Evolutionary conservation across 108 stramenopile species (phyloP).

Genomic region (Nitzschia palea): DNA sequence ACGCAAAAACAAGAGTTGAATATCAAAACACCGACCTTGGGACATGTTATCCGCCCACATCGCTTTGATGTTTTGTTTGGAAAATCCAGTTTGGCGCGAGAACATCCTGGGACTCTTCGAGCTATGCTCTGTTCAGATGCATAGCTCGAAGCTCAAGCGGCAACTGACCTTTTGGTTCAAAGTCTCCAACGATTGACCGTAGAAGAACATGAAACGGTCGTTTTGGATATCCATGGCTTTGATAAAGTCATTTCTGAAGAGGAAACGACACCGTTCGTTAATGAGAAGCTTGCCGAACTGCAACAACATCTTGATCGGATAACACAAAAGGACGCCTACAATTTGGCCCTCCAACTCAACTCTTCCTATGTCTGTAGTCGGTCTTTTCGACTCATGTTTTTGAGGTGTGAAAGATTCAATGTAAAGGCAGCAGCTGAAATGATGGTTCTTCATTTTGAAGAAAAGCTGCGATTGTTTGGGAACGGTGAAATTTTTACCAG

Average conservation of each 20-base stretch:
- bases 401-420: slow-evolving; percentile 44
- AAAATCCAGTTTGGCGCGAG: neutral
- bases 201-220: slow-evolving; percentile 11
- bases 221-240: slow-evolving; percentile 22
- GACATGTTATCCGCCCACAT: neutral
- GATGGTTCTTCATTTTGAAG: slow-evolving; percentile 33
- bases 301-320: neutral
- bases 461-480: slow-evolving; percentile 40
- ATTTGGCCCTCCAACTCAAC: slow-evolving; percentile 17
- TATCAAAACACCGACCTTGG: no score
- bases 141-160: neutral
- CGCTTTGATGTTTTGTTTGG: slow-evolving; percentile 24
- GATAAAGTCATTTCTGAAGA: neutral
- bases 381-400: slow-evolving; percentile 38
- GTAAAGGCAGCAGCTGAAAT: slow-evolving; percentile 26
- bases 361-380: slow-evolving; percentile 21
- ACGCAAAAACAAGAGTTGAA: no score
- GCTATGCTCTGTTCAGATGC: neutral
- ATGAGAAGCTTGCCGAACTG: neutral
- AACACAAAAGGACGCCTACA: slow-evolving; percentile 15
- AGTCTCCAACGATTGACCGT: slow-evolving; percentile 2
- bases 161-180: neutral
- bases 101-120: slow-evolving; percentile 20
- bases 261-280: neutral
- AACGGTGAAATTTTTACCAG: slow-evolving; percentile 5